These are phyloP conservation scores for Eucalyptus sp. DNA, from an alignment of 345 rosid species.

Conservation along the genomic window DNA sequence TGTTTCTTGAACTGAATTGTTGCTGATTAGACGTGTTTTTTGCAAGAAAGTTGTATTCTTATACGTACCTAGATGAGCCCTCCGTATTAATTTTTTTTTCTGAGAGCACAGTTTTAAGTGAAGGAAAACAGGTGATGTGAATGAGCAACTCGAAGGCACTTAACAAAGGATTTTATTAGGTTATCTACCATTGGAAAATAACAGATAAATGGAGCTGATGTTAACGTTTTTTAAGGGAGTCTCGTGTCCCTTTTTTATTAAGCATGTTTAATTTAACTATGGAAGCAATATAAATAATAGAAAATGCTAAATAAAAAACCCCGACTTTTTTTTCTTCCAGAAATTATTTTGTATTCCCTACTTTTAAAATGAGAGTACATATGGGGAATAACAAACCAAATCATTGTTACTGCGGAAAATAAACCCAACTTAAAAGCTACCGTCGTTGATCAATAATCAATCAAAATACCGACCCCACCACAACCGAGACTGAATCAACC, in stretches of 20 bases:
- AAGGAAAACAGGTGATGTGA: neutral
- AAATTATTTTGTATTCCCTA: neutral
- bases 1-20: neutral
- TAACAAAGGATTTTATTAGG: neutral
- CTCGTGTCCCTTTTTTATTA: neutral
- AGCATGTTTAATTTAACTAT: neutral
- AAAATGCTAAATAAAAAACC: neutral
- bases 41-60: neutral
- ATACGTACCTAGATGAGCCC: neutral
- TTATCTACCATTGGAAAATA: neutral
- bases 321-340: neutral
- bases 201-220: neutral
- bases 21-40: neutral
- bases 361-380: neutral
- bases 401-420: neutral
- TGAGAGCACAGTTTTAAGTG: neutral
- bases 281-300: neutral
- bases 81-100: neutral
- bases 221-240: neutral
- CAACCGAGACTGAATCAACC: neutral
- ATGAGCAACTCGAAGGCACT: neutral
- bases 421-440: neutral
- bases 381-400: neutral
- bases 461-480: neutral
- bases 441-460: neutral